Conservation (phyloP, 2,329 filamentous ascomycete species). For the Trichoderma guizhouense region DNA sequence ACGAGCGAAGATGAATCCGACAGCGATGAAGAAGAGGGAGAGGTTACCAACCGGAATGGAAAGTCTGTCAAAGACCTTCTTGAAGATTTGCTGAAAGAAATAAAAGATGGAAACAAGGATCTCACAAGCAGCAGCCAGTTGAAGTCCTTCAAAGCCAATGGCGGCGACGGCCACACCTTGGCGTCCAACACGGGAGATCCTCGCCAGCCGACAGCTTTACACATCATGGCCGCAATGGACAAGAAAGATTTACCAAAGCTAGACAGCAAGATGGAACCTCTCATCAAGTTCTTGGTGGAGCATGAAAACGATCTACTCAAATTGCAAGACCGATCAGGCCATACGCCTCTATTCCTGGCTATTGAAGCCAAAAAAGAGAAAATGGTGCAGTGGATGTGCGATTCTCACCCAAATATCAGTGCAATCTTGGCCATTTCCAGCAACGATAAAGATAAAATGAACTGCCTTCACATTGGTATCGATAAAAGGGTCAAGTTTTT, state of each 20-base stretch:
- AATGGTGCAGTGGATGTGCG: conserved; percentile 21
- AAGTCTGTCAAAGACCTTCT: conserved; percentile 19
- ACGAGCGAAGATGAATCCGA: conserved; percentile 22
- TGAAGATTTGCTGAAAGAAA: conserved; percentile 7
- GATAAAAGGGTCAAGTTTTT: conserved; percentile 24
- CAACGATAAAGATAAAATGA: conserved; percentile 15
- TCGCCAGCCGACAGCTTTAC: conserved; percentile 21
- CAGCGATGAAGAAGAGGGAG: conserved; percentile 22
- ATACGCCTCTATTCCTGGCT: conserved; percentile 16
- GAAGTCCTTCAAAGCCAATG: conserved; percentile 10
- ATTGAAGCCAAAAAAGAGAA: conserved; percentile 19
- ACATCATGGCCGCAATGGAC: conserved; percentile 21
- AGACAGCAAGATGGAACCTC: conserved; percentile 22
- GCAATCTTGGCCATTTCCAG: conserved; percentile 17
- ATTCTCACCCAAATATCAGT: conserved; percentile 9
- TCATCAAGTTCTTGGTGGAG: conserved; percentile 14
- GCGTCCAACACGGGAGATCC: conserved; percentile 18
- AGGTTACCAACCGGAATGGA: neutral
- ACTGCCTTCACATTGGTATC: conserved; percentile 18
- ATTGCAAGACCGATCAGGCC: conserved; percentile 10
- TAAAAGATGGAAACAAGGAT: conserved; percentile 12
- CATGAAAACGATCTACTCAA: conserved; percentile 11
- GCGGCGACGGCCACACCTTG: conserved; percentile 16
- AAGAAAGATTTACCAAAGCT: conserved; percentile 21
- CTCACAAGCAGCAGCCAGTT: conserved; percentile 12